Conservation (phyloP, 768 basidiomycete species). For the Mycena albidolilacea region DNA sequence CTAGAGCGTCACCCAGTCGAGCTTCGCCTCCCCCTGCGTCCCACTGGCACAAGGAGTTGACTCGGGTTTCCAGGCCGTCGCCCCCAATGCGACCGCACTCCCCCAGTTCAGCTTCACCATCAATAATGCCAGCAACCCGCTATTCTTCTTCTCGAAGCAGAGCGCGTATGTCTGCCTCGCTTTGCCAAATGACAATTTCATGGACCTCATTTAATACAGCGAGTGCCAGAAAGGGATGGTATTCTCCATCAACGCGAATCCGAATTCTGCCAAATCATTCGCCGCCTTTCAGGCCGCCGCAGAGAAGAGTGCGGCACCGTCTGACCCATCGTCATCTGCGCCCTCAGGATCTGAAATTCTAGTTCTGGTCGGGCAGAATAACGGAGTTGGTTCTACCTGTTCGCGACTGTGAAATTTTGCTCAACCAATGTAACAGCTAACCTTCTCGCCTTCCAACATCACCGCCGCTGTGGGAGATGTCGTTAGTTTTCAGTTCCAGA, state of each 20-base stretch:
- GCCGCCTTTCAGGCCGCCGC: slow-evolving; percentile 20
- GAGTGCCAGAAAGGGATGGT: slow-evolving; percentile 19
- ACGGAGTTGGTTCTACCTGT: slow-evolving; percentile 43
- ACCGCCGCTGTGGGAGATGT: slow-evolving; percentile 34
- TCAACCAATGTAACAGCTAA: slow-evolving; percentile 45
- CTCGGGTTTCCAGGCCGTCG: slow-evolving; percentile 65
- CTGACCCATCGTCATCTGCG: neutral
- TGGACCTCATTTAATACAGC: neutral
- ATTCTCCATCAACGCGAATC: slow-evolving; percentile 12
- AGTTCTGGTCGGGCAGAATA: slow-evolving; percentile 49
- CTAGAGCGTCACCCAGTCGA: slow-evolving; percentile 2
- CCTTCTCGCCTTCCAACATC: slow-evolving; percentile 55
- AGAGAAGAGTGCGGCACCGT: slow-evolving; percentile 7
- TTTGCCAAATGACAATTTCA: neutral
- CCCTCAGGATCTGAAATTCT: neutral
- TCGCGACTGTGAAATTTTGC: neutral
- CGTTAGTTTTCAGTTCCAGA: slow-evolving; percentile 60
- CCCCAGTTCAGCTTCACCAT: slow-evolving; percentile 63
- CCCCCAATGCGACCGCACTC: slow-evolving; percentile 48
- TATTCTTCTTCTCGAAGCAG: slow-evolving; percentile 69
- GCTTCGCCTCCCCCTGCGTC: neutral
- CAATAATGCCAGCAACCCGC: slow-evolving; percentile 58
- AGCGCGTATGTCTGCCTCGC: neutral
- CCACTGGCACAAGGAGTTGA: slow-evolving; percentile 55
- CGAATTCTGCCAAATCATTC: slow-evolving; percentile 13